Evolutionary conservation across 2,329 filamentous ascomycete species (phyloP).

Genomic region (Diaporthe longicolla): DNA sequence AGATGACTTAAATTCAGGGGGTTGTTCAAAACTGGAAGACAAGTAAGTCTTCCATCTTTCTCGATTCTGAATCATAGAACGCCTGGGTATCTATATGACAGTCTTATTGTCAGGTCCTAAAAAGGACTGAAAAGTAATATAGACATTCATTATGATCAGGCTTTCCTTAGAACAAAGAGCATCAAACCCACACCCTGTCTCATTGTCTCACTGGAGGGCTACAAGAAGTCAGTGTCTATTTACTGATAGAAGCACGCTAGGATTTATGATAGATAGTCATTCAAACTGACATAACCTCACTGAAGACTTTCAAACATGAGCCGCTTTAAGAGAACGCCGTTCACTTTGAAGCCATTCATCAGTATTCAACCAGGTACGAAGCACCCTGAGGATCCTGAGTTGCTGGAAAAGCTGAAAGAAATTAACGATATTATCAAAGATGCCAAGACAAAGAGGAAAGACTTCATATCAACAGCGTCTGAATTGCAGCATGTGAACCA

Average conservation of each 20-base stretch:
- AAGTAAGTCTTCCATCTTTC: neutral
- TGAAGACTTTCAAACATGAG: neutral
- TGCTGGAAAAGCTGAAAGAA: neutral
- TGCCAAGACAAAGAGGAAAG: too few relatives aligned
- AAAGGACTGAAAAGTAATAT: too few relatives aligned
- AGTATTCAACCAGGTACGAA: neutral
- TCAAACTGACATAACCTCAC: neutral
- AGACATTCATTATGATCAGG: too few relatives aligned
- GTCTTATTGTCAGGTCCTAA: neutral
- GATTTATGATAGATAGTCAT: neutral
- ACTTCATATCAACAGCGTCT: too few relatives aligned
- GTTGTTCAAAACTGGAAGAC: neutral
- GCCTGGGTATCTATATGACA: neutral
- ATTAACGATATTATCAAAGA: neutral
- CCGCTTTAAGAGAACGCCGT: neutral
- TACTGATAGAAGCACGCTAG: neutral
- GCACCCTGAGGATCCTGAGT: neutral
- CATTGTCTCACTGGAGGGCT: neutral
- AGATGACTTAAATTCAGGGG: neutral
- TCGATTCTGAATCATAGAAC: neutral
- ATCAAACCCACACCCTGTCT: neutral
- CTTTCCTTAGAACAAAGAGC: neutral
- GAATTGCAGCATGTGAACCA: too few relatives aligned
- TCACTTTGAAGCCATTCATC: neutral
- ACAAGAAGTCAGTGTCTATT: neutral